A percentile compares a stretch with the other conserved stretches of the same genome.
These are phyloP conservation scores for Syzygium aromaticum DNA, from an alignment of 345 rosid genomes.

Conservation along the genomic window DNA sequence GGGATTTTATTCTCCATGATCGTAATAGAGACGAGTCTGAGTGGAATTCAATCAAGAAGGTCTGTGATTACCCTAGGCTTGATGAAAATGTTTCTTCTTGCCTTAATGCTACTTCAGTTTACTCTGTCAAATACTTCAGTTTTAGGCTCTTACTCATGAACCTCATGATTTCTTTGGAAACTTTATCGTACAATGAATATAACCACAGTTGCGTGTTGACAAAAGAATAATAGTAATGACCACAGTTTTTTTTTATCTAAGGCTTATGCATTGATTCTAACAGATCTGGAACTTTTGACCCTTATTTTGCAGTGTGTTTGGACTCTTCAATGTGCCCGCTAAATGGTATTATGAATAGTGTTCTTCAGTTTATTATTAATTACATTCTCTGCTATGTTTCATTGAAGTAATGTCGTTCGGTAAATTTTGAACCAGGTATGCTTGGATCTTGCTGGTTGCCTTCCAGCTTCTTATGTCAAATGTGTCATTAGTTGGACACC, in stretches of 20 bases:
- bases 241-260: neutral
- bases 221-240: neutral
- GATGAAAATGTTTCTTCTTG: neutral
- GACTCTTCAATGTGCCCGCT: conserved; percentile 94
- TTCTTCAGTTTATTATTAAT: conserved; percentile 5
- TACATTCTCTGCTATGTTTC: neutral
- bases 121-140: neutral
- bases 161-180: neutral
- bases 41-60: conserved; percentile 91
- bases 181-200: neutral
- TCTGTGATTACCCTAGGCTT: conserved; percentile 15
- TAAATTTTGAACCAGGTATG: conserved; percentile 55
- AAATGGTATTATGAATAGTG: conserved; percentile 46
- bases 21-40: conserved; percentile 88
- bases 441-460: conserved; percentile 60
- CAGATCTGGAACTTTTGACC: neutral
- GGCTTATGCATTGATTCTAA: neutral
- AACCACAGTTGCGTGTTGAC: neutral
- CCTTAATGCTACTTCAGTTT: neutral
- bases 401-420: neutral
- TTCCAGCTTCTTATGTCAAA: conserved; percentile 92
- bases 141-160: neutral
- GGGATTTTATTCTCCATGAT: conserved; percentile 90
- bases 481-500: conserved; percentile 92
- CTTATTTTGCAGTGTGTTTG: conserved; percentile 75